Conservation (phyloP, 1,139 yeast genomes). For the Suhomyces taliae region DNA sequence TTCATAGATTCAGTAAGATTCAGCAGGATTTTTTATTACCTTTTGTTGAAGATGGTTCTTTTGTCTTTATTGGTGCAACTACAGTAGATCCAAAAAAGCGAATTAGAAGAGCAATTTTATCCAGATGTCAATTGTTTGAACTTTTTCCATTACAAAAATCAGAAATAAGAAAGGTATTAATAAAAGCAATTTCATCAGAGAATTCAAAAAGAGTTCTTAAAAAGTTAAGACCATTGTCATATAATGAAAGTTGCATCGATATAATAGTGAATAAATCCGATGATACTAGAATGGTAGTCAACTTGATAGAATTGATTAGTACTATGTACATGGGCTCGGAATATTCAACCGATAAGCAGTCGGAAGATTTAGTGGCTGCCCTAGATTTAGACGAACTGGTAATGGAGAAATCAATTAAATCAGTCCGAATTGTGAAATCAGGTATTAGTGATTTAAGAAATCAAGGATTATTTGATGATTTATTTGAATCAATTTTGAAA, state of each 20-base stretch:
- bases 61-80: conserved; percentile 49
- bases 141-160: conserved; percentile 19
- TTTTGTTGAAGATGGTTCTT: conserved; percentile 39
- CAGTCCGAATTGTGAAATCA: conserved; percentile 9
- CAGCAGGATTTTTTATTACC: conserved; percentile 48
- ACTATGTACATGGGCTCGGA: conserved; percentile 10
- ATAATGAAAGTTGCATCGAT: conserved; percentile 15
- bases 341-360: not conserved
- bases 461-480: conserved; percentile 10
- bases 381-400: not conserved
- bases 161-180: conserved; percentile 25
- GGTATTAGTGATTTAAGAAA: conserved; percentile 18
- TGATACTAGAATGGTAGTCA: conserved; percentile 37
- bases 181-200: conserved; percentile 28
- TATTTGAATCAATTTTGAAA: conserved; percentile 15
- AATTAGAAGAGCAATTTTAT: conserved; percentile 38
- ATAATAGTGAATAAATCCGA: conserved; percentile 19
- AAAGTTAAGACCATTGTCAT: conserved; percentile 13
- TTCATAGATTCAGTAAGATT: conserved; percentile 39
- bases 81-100: conserved; percentile 33
- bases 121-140: conserved; percentile 42
- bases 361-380: not conserved
- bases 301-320: conserved; percentile 32
- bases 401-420: conserved; percentile 10
- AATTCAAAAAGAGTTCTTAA: conserved; percentile 24